Base-by-base conservation (phyloP, 78 protist species). In the Planoprotostelium fungivorum region DNA sequence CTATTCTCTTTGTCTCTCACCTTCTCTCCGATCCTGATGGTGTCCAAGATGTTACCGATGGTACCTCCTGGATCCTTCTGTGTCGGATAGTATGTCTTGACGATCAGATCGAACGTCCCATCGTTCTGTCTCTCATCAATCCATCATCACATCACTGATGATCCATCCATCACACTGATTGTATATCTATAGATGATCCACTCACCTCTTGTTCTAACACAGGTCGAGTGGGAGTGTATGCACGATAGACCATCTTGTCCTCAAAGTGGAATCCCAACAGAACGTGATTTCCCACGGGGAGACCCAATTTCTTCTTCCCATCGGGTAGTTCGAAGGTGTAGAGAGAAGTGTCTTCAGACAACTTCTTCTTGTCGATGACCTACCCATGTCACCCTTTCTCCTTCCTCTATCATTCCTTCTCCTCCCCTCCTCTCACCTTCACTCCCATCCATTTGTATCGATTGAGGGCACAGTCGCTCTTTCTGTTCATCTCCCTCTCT, bases 191-290 rank as follows among this genome's bases (percentile, higher is more conserved):
- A 51, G 73, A 51, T 51, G 5, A 25, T 51, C 73, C 73, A 51
- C 73, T 16, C 31, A 51, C 73, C 73, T 51, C 73, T 16, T 51
- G 31, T 16, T 51, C 73, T 5, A 51, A 16, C 16, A 51, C 16
- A 25, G 89, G 86, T 10, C 91, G 31, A n/a, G 89, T 90, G 84
- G 98, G 98, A 0, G 98, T 96, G 88, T 96, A 96, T 34, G 96
- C 94, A 36, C 96, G 95, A 36, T 51, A 86, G 29, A 90, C 94
- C 34, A 87, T 90, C 85, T 95, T 84, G 1, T 51, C 73, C 31
- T 5, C 73, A 51, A 51, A 51, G 73, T 51, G 73, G 16, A 51
- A 51, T 5, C 73, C 73, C 31, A 51, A 16, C 73, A 51, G 5
- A 5, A 51, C 73, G 16, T 51, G 73, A 51, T 51, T 51, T 25